These are phyloP conservation scores for Vitellaria paradoxa DNA, from an alignment of 179 eudicot genomes.

Conservation along the genomic window DNA sequence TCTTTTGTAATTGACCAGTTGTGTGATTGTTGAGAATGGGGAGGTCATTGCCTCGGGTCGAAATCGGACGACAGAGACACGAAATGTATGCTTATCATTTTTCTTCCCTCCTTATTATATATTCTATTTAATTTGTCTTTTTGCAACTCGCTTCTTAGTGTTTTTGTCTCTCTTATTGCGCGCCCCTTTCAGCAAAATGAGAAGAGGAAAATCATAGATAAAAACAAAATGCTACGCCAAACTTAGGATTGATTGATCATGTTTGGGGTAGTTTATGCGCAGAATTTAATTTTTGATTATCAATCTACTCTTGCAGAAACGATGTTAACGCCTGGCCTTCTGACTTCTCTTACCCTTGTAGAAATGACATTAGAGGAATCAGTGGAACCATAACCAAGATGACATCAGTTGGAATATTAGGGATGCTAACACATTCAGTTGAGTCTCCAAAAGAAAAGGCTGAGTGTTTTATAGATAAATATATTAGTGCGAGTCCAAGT, in stretches of 20 bases:
- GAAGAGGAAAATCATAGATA: neutral
- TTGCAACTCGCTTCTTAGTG: neutral
- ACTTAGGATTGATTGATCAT: neutral
- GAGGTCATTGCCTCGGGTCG: slow-evolving; percentile 69
- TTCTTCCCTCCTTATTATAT: neutral
- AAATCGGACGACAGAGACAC: slow-evolving; percentile 75
- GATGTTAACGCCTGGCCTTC: neutral
- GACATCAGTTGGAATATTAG: neutral
- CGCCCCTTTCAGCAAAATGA: neutral
- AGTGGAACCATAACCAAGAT: no score
- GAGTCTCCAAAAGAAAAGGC: no score
- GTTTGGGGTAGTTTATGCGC: neutral
- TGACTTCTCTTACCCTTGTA: neutral
- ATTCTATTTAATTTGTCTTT: neutral
- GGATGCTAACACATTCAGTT: no score
- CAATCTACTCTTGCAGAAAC: neutral
- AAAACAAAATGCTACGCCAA: no score
- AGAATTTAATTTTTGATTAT: neutral
- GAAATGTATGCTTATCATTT: slow-evolving; percentile 43
- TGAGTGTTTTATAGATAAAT: no score
- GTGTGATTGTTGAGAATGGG: slow-evolving; percentile 62
- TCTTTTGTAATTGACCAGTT: slow-evolving; percentile 26
- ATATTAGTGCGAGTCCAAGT: no score
- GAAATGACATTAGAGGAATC: no score
- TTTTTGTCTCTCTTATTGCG: neutral